Evolutionary conservation across 768 basidiomycete genomes (phyloP).

Genomic region (Mycena epipterygia): DNA sequence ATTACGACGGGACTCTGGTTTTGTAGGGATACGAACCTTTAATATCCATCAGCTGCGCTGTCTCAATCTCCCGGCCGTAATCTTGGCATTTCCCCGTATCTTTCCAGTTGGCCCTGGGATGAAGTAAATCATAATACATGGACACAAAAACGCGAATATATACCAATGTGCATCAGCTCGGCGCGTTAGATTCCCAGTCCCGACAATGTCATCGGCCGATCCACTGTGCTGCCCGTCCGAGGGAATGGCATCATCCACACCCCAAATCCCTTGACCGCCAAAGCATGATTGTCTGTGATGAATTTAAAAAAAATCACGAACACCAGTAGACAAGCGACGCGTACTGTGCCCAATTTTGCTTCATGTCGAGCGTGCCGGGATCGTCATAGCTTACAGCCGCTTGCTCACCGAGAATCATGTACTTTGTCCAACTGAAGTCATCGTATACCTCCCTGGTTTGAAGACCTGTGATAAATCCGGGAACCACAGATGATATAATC

Average conservation of each 20-base stretch:
- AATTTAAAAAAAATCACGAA: not conserved
- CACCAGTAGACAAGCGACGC: not conserved
- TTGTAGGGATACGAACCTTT: not conserved
- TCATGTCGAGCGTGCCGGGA: not conserved
- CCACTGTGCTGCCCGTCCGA: not conserved
- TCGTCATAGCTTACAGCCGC: conserved; percentile 4
- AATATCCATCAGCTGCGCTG: not conserved
- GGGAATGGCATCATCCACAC: not conserved
- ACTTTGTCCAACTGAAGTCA: conserved; percentile 11
- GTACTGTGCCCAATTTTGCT: conserved; percentile 9
- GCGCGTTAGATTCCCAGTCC: not conserved
- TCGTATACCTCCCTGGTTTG: conserved; percentile 4
- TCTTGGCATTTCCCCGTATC: not conserved
- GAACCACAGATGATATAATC: not conserved
- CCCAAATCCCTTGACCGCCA: conserved; percentile 3
- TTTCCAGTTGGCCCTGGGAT: conserved; percentile 2
- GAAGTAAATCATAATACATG: not conserved
- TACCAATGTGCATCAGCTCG: conserved; percentile 5
- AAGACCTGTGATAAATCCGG: not conserved
- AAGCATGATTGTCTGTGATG: not conserved
- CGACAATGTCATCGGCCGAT: not conserved
- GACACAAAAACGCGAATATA: not conserved
- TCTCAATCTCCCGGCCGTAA: conserved; percentile 1
- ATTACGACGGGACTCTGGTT: no score
- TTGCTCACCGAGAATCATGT: not conserved